phyloP scores from a whole-genome alignment of 208 protist genomes.

The Trypanosoma theileri region DNA sequence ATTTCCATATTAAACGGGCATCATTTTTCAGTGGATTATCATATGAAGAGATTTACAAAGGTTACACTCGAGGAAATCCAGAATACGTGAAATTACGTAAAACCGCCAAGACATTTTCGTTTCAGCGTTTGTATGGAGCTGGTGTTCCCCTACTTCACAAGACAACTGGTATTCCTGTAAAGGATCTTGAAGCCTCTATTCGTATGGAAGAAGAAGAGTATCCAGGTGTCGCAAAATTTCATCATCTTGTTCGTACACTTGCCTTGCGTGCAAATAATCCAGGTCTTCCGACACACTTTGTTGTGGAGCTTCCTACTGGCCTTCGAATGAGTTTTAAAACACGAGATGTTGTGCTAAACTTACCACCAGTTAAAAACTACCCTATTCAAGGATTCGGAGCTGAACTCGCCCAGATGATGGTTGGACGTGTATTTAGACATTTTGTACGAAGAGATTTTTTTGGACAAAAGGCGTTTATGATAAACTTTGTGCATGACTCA shows the following conservation, averaged over 20 bases:
- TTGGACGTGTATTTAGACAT: conserved; percentile 77
- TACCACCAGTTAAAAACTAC: conserved; percentile 89
- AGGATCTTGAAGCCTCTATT: conserved; percentile 72
- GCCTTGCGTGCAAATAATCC: conserved; percentile 80
- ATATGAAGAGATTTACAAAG: conserved; percentile 79
- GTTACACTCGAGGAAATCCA: conserved; percentile 56
- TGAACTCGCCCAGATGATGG: conserved; percentile 89
- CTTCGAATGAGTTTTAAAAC: conserved; percentile 73
- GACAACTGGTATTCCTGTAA: conserved; percentile 78
- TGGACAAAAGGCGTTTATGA: conserved; percentile 59
- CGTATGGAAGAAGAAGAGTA: conserved; percentile 70
- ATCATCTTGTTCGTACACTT: conserved; percentile 66
- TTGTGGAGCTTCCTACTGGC: conserved; percentile 84
- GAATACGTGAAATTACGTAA: conserved; percentile 75
- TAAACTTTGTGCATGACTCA: conserved; percentile 91
- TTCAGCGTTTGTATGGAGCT: conserved; percentile 89
- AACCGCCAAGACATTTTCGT: conserved; percentile 89
- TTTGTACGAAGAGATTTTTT: conserved; percentile 73
- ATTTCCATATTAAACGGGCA: conserved; percentile 88
- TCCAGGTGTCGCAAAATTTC: conserved; percentile 72
- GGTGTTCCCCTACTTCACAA: conserved; percentile 80
- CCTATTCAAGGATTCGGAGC: conserved; percentile 89
- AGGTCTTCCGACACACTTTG: conserved; percentile 75
- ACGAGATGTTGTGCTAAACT: conserved; percentile 76
- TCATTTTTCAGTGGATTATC: conserved; percentile 81